phyloP scores from a whole-genome alignment of 2,329 filamentous ascomycete species.

The Fusarium veterinarium region DNA sequence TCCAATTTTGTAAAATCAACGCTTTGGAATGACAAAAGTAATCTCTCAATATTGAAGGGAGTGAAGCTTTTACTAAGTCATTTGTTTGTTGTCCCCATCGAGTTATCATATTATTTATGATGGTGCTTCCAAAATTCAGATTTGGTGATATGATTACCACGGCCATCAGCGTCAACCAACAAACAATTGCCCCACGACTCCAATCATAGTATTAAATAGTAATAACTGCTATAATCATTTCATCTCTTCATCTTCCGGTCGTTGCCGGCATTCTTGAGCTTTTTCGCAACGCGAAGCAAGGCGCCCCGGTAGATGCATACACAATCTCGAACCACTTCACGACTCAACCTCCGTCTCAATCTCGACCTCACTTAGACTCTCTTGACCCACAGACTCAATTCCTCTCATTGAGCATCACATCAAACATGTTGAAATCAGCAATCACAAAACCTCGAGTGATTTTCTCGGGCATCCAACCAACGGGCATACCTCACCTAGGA shows the following conservation, averaged over 20 bases:
- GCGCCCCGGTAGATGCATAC: conserved; percentile 44
- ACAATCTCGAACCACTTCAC: conserved; percentile 12
- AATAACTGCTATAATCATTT: fast-evolving
- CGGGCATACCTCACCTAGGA: conserved; percentile 90
- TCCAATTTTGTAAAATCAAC: conserved; percentile 38
- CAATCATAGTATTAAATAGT: not conserved
- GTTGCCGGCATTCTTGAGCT: not conserved
- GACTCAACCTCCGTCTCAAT: not conserved
- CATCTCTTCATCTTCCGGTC: not conserved
- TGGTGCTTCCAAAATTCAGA: not conserved
- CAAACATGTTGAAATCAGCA: conserved; percentile 16
- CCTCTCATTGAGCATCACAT: not conserved
- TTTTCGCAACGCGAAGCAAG: not conserved
- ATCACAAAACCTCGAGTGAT: conserved; percentile 61
- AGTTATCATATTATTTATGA: no score
- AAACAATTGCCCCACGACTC: not conserved
- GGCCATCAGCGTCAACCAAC: not conserved
- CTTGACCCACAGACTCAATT: not conserved
- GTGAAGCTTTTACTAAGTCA: not conserved
- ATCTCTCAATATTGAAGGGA: not conserved
- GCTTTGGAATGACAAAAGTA: conserved; percentile 14
- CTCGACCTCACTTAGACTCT: not conserved
- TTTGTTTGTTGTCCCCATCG: not conserved
- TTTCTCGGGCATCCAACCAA: conserved; percentile 98
- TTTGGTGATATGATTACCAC: not conserved